Base-by-base conservation (phyloP, 2,329 filamentous ascomycete genomes). In the Botrytis deweyae region DNA sequence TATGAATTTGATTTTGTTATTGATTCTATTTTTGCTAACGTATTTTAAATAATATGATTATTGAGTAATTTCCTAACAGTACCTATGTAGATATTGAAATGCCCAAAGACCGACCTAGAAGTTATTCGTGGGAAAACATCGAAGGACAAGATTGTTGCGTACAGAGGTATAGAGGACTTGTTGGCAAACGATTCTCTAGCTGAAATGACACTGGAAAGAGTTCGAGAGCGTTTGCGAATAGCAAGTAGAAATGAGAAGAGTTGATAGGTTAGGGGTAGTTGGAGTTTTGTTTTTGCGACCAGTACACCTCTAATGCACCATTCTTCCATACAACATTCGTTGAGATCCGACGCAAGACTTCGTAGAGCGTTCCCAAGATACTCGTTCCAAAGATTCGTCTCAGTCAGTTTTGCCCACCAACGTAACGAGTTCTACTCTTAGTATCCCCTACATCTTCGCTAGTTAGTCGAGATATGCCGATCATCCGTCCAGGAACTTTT, bases 71-170 rank as follows among this genome's bases (percentile, higher is more conserved):
- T 10, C 7, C 55, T 73, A 44, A 70, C 38, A 44, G 20, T 38
- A 25, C 20, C 46, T 25, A 38, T 44, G 38, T 75, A 91, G 88
- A 84, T 86, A 9, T 84, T 93, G 3, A 84, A 84, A 2, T 83
- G 91, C 10, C 87, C 91, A 44, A 92, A 91, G 79, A 90, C 91
- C 1, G 86, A 89, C 74, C 82, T 93, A 1, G 84, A 87, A 62
- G 87, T 93, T 59, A 86, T 87, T 20, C 88, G 88, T 25, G 91
- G 91, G 0, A 80, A 86, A 71, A 93, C 90, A 80, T 90, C 88
- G 33, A 85, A 87, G 73, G 88, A 91, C 62, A 94, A 93, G 82
- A 90, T 86, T 0, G 81, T 92, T 63, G 78, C 81, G 77, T 74
- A 83, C 75, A 52, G 78, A 72, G 77, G 44, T 70, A 79, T 67